These are phyloP conservation scores for Cucurbita ficifolia DNA, from an alignment of 306 rosid species.

Conservation along the genomic window DNA sequence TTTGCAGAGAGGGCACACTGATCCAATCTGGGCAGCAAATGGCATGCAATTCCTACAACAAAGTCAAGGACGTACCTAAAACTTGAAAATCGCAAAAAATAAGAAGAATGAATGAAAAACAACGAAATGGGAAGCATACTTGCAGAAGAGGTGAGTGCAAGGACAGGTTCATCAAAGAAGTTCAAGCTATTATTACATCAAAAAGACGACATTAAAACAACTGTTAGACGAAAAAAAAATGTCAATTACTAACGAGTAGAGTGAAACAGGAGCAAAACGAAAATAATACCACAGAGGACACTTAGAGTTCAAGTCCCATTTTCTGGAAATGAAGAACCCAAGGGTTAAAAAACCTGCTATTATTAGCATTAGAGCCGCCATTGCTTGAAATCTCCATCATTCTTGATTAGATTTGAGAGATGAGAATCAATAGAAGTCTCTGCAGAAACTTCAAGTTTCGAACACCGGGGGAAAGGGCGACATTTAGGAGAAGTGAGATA, in stretches of 20 bases:
- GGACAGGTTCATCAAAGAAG: conserved; percentile 50
- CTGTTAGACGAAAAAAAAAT: neutral
- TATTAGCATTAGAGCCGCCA: neutral
- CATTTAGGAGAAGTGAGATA: neutral
- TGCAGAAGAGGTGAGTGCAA: conserved; percentile 79
- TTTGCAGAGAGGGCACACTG: conserved; percentile 57
- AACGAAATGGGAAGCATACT: conserved; percentile 19
- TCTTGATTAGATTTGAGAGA: neutral
- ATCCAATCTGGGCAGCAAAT: conserved; percentile 13
- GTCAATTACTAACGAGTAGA: neutral
- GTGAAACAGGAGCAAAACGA: neutral
- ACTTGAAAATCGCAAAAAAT: neutral
- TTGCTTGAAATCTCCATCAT: conserved; percentile 32
- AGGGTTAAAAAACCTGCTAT: conserved; percentile 26
- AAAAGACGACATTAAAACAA: neutral
- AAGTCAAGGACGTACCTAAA: neutral
- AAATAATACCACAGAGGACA: conserved; percentile 72
- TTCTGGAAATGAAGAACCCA: conserved; percentile 68
- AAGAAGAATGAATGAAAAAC: neutral
- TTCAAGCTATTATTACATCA: conserved; percentile 35
- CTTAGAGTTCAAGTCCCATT: conserved; percentile 70
- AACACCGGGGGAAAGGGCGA: neutral
- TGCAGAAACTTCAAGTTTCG: neutral
- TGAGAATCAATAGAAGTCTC: neutral
- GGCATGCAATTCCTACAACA: conserved; percentile 39